Evolutionary conservation across 306 rosid genomes (phyloP).

Genomic region (Gleditsia sinensis): DNA sequence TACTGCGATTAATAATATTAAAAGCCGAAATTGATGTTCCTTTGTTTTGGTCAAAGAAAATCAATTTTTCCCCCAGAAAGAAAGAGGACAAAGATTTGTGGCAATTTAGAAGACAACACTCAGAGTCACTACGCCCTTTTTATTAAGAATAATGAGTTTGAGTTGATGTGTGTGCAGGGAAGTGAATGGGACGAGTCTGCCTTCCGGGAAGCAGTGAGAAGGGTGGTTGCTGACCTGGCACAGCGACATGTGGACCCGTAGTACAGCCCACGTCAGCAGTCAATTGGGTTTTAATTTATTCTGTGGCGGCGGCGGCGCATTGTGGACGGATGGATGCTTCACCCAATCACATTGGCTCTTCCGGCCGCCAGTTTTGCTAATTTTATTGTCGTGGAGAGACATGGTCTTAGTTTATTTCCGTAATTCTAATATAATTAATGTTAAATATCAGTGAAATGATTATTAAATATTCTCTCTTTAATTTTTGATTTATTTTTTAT

Average conservation of each 20-base stretch:
- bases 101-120: not conserved
- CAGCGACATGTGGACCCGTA: slow-evolving; percentile 27
- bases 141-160: slow-evolving; percentile 2
- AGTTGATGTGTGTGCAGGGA: slow-evolving; percentile 41
- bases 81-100: too few relatives aligned
- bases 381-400: too few relatives aligned
- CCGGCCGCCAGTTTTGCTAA: not conserved
- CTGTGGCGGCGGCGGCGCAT: not conserved
- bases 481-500: too few relatives aligned
- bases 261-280: not conserved
- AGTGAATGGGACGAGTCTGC: slow-evolving; percentile 80
- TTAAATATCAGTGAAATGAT: too few relatives aligned
- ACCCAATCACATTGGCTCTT: not conserved
- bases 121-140: too few relatives aligned
- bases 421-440: too few relatives aligned
- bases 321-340: too few relatives aligned
- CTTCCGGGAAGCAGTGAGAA: slow-evolving; percentile 90
- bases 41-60: not conserved
- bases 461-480: too few relatives aligned
- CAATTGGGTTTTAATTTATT: slow-evolving; percentile 22
- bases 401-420: too few relatives aligned
- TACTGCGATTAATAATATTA: too few relatives aligned
- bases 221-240: slow-evolving; percentile 64
- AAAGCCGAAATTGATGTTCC: too few relatives aligned
- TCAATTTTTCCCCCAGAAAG: not conserved